Evolutionary conservation across 2,329 filamentous ascomycete species (phyloP), one percentile per base, ranked within the genome.

Genomic region (Beauveria caledonica): DNA sequence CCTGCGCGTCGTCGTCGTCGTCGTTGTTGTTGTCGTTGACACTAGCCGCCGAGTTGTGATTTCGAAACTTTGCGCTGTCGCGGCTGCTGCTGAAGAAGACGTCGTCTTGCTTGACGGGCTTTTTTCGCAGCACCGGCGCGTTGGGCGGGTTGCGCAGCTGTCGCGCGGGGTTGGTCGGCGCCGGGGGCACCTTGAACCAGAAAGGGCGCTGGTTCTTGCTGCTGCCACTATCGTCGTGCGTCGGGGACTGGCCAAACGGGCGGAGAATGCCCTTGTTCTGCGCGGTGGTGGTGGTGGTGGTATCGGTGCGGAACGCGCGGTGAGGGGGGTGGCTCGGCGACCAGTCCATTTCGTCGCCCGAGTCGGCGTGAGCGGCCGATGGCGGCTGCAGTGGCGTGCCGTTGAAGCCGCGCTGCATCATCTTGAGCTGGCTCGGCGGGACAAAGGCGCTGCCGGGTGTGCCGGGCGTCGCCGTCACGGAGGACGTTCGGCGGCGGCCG

Each of bases 331-430:
- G 74, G 0, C 84, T 84, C 0, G 86, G 86, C 2, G 85, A 82
- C 85, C 88, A 90, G 67, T 92, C 89, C 89, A 92, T 92, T 60
- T 81, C 80, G 44, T 87, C 82, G 1, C 75, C 76, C 33, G 33
- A 36, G 60, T 80, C 75, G 60, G 80, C 75, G 9, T 76, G 33
- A 36, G 33, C 13, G 13, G 33, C 10, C 72, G 1, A 68, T 57
- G 23, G 68, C 44, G 60, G 44, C 58, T 61, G 7, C 17, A 60
- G 21, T 5, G 29, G 29, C 13, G 58, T 39, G 27, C 48, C 42
- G 40, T 53, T 39, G 50, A 60, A 53, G 5, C 49, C 50, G 15
- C 27, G 58, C 23, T 60, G 60, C 67, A 46, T 64, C 6, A 60
- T 60, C 15, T 64, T 57, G n/a, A 45, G 25, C 36, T 49, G 61